Evolutionary conservation across 371 early-diverging fungal genomes (phyloP), one percentile per base, ranked within the genome.

Genomic region (Syncephalastrum racemosum): DNA sequence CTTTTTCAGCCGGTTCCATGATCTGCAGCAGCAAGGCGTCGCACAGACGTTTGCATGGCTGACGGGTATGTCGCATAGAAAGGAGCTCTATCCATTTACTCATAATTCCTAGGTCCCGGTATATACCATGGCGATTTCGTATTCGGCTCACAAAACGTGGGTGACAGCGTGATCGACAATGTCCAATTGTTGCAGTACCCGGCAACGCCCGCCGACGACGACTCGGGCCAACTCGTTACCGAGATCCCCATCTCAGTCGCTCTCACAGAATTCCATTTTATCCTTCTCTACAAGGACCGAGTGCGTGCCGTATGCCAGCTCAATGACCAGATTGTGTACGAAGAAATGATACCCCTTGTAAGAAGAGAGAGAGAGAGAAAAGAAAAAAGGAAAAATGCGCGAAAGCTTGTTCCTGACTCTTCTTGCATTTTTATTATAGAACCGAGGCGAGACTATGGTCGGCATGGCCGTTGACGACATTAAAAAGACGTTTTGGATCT

Each of bases 401-500:
- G 23, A 16, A 41, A 54, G 23, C 24, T 23, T 25, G 39, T 53
- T n/a, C 55, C n/a, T 7, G 13, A 27, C 41, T 36, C 16, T n/a
- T 41, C 18, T n/a, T n/a, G n/a, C n/a, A 31, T 46, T 6, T 18
- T 54, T 25, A 19, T 22, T n/a, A 22, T 63, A 86, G 86, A 66
- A 57, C 18, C 52, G 64, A 4, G 81, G 75, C 10, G 90, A 91
- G 52, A 60, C 54, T 2, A 77, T 90, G 8, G 65, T 84, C 43
- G 86, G 79, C 0, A 75, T 94, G 71, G 75, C 83, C 0, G 82
- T 88, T 1, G 98, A 97, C 62, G 74, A 80, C 31, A 67, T 81
- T 10, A 90, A 90, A 58, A 81, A 82, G 49, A 95, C 97, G 0
- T 92, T 83, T 61, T 97, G 98, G 98, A 79, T 94, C 19, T 90